These are phyloP conservation scores for Corchorus olitorius DNA, from an alignment of 345 rosid genomes.

Conservation along the genomic window DNA sequence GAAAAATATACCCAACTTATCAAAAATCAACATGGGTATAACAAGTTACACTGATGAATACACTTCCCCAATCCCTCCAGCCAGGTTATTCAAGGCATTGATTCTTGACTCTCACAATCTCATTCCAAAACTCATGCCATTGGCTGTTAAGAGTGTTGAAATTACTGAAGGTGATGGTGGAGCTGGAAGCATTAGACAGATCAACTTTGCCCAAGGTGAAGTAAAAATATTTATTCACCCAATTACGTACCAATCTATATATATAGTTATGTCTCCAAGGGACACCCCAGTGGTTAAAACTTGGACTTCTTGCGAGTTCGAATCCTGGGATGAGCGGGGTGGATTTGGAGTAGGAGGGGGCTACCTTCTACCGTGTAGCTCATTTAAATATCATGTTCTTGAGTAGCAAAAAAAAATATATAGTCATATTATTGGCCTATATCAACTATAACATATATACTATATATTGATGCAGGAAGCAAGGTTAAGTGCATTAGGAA, in stretches of 20 bases:
- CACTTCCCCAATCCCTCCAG: slow-evolving; percentile 33
- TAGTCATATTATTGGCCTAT: background rate
- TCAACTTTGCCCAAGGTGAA: slow-evolving; percentile 42
- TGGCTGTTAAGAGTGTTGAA: slow-evolving; percentile 29
- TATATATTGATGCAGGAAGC: slow-evolving; percentile 26
- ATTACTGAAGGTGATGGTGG: slow-evolving; percentile 45
- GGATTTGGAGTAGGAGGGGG: no score
- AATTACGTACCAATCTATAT: background rate
- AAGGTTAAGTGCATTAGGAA: slow-evolving; percentile 36
- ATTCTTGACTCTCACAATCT: slow-evolving; percentile 39
- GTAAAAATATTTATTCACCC: background rate
- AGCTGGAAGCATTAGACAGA: slow-evolving; percentile 37
- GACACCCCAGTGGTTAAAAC: no score
- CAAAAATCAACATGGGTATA: slow-evolving; percentile 26
- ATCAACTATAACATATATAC: background rate
- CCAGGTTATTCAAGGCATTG: slow-evolving; percentile 43
- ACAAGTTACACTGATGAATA: slow-evolving; percentile 20
- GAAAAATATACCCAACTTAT: background rate
- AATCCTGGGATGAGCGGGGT: no score
- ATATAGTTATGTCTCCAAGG: no score
- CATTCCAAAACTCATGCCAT: slow-evolving; percentile 43
- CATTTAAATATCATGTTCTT: no score
- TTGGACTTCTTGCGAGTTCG: no score
- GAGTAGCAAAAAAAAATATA: no score
- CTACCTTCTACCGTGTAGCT: no score